A percentile compares a stretch with the other conserved stretches of the same genome.
phyloP scores from a whole-genome alignment of 1,139 yeast species.

The Yamadazyma aaseri region DNA sequence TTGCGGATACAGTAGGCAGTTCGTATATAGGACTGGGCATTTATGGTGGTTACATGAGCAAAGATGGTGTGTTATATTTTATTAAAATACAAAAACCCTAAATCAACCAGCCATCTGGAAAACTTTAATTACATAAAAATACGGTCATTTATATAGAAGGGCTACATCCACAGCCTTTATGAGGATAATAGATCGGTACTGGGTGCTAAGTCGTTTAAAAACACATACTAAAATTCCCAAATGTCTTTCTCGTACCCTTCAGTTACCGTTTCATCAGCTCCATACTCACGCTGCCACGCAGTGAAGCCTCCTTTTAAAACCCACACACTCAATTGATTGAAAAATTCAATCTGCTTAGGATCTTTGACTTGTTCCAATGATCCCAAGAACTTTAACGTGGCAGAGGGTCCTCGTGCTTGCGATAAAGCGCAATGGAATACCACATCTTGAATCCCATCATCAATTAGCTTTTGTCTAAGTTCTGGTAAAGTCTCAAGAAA shows the following conservation, averaged over 20 bases:
- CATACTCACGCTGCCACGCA: conserved; percentile 76
- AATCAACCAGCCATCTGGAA: too few relatives aligned
- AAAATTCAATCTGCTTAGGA: conserved; percentile 21
- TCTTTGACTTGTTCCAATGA: conserved; percentile 41
- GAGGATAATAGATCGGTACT: too few relatives aligned
- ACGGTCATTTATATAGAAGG: too few relatives aligned
- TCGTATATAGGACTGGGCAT: too few relatives aligned
- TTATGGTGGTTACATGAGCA: too few relatives aligned
- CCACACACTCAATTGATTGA: conserved; percentile 53
- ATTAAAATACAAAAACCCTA: too few relatives aligned
- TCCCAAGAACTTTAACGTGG: conserved; percentile 69
- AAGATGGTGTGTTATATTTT: too few relatives aligned
- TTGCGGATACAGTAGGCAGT: too few relatives aligned
- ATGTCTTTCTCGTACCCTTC: conserved; percentile 60
- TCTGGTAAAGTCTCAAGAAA: conserved; percentile 44
- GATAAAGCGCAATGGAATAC: conserved; percentile 90
- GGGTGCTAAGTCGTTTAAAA: too few relatives aligned
- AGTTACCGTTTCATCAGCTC: conserved; percentile 63
- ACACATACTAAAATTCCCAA: conserved; percentile 53
- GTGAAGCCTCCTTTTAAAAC: conserved; percentile 83
- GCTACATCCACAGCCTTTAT: too few relatives aligned
- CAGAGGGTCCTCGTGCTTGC: conserved; percentile 87
- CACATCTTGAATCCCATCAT: conserved; percentile 46
- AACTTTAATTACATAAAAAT: too few relatives aligned
- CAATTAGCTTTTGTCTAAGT: conserved; percentile 35